Conservation (phyloP, 352 stramenopile species). For the Globisporangium barbulae region DNA sequence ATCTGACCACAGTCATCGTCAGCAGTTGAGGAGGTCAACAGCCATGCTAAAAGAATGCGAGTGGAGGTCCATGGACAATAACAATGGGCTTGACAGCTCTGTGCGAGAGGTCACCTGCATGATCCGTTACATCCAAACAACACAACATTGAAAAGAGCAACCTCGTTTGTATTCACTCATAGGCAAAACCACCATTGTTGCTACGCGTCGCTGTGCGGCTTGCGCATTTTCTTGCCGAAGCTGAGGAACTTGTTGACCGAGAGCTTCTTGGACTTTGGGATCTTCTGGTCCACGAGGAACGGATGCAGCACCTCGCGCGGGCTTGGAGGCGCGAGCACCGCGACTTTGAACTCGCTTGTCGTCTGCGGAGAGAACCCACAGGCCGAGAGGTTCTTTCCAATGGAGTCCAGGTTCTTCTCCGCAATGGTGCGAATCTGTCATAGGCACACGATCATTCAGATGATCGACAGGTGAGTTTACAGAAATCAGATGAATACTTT, state of each 20-base stretch:
- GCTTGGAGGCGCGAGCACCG: conserved; percentile 29
- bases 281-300: conserved; percentile 38
- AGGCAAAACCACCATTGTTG: not conserved
- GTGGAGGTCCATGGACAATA: too few species aligned
- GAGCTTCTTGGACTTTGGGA: conserved; percentile 60
- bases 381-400: conserved; percentile 58
- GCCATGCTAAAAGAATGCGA: too few species aligned
- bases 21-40: too few species aligned
- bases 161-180: not conserved
- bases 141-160: not conserved
- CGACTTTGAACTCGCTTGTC: conserved; percentile 49
- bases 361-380: conserved; percentile 39
- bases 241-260: conserved; percentile 75
- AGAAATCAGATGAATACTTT: not conserved
- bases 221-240: conserved; percentile 57
- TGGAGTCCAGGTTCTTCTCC: conserved; percentile 71
- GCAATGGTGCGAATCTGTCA: conserved; percentile 58
- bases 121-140: not conserved
- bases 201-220: conserved; percentile 29
- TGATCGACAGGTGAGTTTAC: not conserved
- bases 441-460: not conserved
- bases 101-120: not conserved
- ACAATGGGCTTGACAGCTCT: too few species aligned
- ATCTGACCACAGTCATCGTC: too few species aligned
- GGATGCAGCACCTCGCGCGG: conserved; percentile 17